phyloP scores from a whole-genome alignment of 2,329 filamentous ascomycete genomes.

The Nemania sp. region DNA sequence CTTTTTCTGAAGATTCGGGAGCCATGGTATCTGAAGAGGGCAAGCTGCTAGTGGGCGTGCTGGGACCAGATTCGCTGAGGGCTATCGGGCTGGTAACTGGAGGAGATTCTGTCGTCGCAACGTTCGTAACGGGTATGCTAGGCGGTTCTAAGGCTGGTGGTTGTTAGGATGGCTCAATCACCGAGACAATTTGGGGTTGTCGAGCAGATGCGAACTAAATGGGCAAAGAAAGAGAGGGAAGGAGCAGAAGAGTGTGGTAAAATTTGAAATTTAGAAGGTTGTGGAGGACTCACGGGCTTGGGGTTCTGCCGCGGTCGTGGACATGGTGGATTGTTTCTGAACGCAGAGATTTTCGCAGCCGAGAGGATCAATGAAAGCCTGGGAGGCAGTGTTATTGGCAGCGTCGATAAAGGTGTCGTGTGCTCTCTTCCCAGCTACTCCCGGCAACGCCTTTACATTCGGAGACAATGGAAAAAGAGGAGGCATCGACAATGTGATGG shows the following conservation, averaged over 20 bases:
- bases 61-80: conserved; percentile 49
- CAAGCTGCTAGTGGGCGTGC: conserved; percentile 44
- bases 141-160: conserved; percentile 22
- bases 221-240: not conserved
- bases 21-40: conserved; percentile 41
- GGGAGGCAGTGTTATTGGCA: conserved; percentile 22
- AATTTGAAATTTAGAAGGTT: not conserved
- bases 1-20: conserved; percentile 31
- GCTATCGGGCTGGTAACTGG: conserved; percentile 39
- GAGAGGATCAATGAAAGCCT: conserved; percentile 29
- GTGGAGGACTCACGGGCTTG: conserved; percentile 27
- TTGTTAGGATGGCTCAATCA: conserved; percentile 10
- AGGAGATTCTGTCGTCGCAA: conserved; percentile 33
- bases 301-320: conserved; percentile 20
- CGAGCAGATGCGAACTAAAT: conserved; percentile 5
- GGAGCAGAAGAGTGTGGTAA: not conserved
- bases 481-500: conserved; percentile 45
- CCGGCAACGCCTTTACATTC: conserved; percentile 52
- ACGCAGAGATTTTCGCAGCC: conserved; percentile 26
- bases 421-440: conserved; percentile 48
- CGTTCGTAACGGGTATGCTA: conserved; percentile 26
- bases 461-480: conserved; percentile 52
- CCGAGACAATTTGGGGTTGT: conserved; percentile 1
- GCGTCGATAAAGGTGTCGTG: conserved; percentile 49
- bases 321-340: conserved; percentile 26